A percentile compares a stretch with the other conserved stretches of the same genome.
Evolutionary conservation across 2,329 filamentous ascomycete genomes (phyloP).

Genomic region (Talaromyces verruculosus): DNA sequence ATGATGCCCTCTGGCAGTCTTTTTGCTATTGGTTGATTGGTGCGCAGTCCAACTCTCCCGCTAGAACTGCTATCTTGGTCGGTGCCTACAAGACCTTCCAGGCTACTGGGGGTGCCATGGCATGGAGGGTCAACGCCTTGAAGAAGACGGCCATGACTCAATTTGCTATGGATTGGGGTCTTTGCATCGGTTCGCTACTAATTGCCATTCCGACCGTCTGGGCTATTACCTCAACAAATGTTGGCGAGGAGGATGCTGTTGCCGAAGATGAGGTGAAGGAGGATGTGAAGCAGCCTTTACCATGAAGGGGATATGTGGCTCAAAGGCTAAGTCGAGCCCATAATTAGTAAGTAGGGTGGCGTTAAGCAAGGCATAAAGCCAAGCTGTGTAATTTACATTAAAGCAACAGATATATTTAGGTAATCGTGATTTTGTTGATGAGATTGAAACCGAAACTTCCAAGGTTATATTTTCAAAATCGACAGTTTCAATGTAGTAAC

Average conservation of each 20-base stretch:
- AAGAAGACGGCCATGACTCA: conserved; percentile 41
- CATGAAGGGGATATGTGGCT: neutral
- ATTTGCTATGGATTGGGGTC: conserved; percentile 49
- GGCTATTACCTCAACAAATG: conserved; percentile 40
- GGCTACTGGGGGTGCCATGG: conserved; percentile 47
- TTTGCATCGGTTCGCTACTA: conserved; percentile 47
- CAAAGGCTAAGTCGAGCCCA: neutral
- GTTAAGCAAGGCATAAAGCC: neutral
- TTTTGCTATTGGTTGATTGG: conserved; percentile 63
- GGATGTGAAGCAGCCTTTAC: conserved; percentile 17
- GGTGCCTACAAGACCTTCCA: conserved; percentile 52
- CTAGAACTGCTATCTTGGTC: conserved; percentile 46
- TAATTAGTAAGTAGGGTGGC: neutral
- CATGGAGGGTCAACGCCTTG: conserved; percentile 34
- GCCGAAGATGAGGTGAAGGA: conserved; percentile 12
- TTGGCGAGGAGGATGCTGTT: conserved; percentile 16
- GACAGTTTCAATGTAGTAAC: neutral
- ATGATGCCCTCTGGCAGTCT: conserved; percentile 67
- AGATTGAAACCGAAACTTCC: neutral
- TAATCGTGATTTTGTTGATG: neutral
- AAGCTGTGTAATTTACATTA: neutral
- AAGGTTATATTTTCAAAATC: neutral
- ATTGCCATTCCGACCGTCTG: conserved; percentile 47
- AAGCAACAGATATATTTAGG: neutral
- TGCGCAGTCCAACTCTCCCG: conserved; percentile 46